Conservation (phyloP, 345 rosid species). For the Turnera subulata region DNA sequence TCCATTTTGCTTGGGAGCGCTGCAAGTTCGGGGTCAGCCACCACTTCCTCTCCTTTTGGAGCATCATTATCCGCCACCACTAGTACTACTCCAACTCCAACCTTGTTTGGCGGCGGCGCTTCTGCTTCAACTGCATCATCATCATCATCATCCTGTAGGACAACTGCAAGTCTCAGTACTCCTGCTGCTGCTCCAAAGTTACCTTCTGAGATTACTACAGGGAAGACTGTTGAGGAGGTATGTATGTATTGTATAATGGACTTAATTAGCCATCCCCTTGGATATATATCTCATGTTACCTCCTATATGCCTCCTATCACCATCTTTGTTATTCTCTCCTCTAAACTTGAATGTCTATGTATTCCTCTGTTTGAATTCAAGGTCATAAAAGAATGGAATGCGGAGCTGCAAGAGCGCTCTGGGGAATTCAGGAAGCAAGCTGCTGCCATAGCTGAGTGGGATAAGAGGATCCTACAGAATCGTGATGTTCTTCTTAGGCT, state of each 20-base stretch:
- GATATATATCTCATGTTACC: too few species aligned
- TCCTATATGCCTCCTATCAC: too few species aligned
- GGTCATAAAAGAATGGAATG: conserved; percentile 97
- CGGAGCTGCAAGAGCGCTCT: conserved; percentile 89
- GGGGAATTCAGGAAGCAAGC: conserved; percentile 92
- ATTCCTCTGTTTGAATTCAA: conserved; percentile 22
- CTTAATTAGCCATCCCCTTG: neutral
- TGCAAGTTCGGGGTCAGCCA: too few species aligned
- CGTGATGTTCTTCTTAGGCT: conserved; percentile 96
- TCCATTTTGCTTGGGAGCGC: too few species aligned
- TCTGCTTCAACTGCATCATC: neutral
- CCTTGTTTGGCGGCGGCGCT: neutral
- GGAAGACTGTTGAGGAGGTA: conserved; percentile 97
- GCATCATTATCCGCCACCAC: neutral
- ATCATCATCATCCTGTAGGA: conserved; percentile 31
- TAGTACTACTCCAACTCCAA: neutral
- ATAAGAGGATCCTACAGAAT: conserved; percentile 88
- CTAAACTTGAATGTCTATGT: neutral
- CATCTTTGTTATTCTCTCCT: neutral
- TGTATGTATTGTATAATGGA: too few species aligned
- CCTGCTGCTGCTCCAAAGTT: conserved; percentile 56
- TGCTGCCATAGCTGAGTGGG: conserved; percentile 95
- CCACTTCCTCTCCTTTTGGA: neutral
- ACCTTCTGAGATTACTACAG: conserved; percentile 88
- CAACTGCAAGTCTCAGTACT: conserved; percentile 46